Evolutionary conservation across 78 protist species (phyloP).

Genomic region (Dictyostelium firmibasis): DNA sequence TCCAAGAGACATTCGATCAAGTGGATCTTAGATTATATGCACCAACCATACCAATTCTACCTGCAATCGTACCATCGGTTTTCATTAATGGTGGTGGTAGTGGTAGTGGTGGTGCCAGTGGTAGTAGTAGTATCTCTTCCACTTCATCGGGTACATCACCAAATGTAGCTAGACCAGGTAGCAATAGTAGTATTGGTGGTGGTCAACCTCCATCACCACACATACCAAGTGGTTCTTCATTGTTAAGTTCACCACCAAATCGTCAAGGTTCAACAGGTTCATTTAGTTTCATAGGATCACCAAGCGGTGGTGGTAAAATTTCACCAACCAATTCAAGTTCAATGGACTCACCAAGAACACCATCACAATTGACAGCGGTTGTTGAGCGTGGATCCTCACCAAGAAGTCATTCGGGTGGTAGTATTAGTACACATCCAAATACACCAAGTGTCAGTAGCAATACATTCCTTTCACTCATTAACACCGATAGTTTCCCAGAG

Average conservation of each 20-base stretch:
- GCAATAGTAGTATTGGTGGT: neutral
- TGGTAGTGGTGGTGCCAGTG: neutral
- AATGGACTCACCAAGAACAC: slow-evolving; percentile 56
- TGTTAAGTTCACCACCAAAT: slow-evolving; percentile 32
- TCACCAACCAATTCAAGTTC: slow-evolving; percentile 2
- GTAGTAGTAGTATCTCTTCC: neutral
- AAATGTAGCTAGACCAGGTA: neutral
- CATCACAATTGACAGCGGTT: neutral
- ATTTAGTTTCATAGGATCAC: neutral
- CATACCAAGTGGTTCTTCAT: neutral
- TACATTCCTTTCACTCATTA: neutral
- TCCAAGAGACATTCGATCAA: slow-evolving; percentile 61
- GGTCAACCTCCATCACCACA: slow-evolving; percentile 45
- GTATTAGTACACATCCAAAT: neutral
- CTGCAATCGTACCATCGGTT: neutral
- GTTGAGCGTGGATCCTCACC: neutral
- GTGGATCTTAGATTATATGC: neutral
- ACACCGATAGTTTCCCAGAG: slow-evolving; percentile 27
- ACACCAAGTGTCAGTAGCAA: neutral
- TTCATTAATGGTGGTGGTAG: neutral
- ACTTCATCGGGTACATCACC: slow-evolving; percentile 12
- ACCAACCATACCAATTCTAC: neutral
- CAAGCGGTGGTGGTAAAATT: neutral
- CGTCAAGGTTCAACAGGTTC: slow-evolving; percentile 50
- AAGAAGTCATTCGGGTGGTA: neutral